A percentile compares a stretch with the other conserved stretches of the same genome.
Conservation (phyloP, 1,284 basidiomycete genomes). For the Sporisorium reilianum region DNA sequence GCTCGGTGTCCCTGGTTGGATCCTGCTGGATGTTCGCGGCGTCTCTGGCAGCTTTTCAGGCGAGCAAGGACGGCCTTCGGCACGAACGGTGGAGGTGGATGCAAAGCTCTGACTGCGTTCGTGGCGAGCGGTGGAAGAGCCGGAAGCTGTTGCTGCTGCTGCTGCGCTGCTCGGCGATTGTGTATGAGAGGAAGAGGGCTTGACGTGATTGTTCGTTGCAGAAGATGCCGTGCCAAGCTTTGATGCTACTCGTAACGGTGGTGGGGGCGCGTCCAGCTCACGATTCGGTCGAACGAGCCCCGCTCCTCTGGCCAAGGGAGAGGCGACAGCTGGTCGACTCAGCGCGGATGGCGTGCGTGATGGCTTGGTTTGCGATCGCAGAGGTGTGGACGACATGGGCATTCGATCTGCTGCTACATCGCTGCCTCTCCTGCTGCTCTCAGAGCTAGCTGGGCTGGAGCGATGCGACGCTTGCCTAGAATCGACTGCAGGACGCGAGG, state of each 20-base stretch:
- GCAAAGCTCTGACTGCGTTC: slow-evolving; percentile 25
- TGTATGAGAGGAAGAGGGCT: background rate
- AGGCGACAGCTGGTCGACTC: slow-evolving; percentile 25
- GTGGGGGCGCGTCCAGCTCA: slow-evolving; percentile 41
- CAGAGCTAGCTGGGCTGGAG: background rate
- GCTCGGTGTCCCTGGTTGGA: slow-evolving; percentile 1
- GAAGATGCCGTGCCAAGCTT: slow-evolving; percentile 13
- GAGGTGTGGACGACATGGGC: slow-evolving; percentile 12
- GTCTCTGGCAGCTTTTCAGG: slow-evolving; percentile 25
- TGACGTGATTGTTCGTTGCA: background rate
- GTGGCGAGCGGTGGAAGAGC: slow-evolving; percentile 7
- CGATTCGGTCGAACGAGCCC: slow-evolving; percentile 27
- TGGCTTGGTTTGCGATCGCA: slow-evolving; percentile 6
- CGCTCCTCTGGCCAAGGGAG: slow-evolving; percentile 21
- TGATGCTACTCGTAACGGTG: slow-evolving; percentile 41
- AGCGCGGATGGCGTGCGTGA: slow-evolving; percentile 16
- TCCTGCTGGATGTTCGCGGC: slow-evolving; percentile 19
- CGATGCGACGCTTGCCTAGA: slow-evolving; percentile 7
- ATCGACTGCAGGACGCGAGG: background rate
- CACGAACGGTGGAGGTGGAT: slow-evolving; percentile 21
- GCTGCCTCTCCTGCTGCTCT: slow-evolving; percentile 9
- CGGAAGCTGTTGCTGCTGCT: background rate
- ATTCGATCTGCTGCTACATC: slow-evolving; percentile 2
- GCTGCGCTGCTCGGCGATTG: slow-evolving; percentile 5
- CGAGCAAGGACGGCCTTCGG: slow-evolving; percentile 14